Conservation (phyloP, 139 green algal species). For the Astrephomene gubernaculifera region DNA sequence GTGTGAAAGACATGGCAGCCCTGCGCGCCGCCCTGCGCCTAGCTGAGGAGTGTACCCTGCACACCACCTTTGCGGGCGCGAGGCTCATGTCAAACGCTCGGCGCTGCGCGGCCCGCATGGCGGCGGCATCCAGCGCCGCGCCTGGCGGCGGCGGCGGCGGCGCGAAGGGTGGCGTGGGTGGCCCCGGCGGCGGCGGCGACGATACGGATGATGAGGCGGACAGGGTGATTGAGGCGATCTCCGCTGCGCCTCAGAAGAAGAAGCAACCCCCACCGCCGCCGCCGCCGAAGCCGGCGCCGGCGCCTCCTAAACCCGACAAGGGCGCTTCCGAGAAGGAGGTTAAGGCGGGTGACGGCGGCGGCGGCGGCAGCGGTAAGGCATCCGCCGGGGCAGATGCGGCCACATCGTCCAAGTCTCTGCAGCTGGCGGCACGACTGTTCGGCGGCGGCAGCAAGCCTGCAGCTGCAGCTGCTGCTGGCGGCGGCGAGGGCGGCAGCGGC, state of each 20-base stretch:
- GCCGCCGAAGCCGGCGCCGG: neutral
- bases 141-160: neutral
- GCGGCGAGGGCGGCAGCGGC: neutral
- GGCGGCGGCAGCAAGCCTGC: constrained; percentile 12
- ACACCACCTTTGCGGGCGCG: constrained; percentile 23
- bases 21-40: neutral
- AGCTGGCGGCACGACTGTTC: constrained; percentile 7
- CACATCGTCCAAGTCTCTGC: too few relatives aligned
- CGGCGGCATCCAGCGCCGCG: neutral
- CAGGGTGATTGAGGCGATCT: neutral
- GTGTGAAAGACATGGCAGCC: neutral
- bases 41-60: constrained; percentile 7
- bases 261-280: neutral
- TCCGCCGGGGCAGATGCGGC: neutral
- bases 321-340: too few relatives aligned
- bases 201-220: constrained; percentile 15
- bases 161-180: neutral
- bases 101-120: constrained; percentile 24
- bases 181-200: neutral
- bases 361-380: neutral
- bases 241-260: neutral
- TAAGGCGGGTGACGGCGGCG: neutral
- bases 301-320: too few relatives aligned
- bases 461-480: too few relatives aligned
- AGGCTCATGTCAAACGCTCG: constrained; percentile 12